Base-by-base conservation (phyloP, 768 basidiomycete genomes). In the Lactarius trivialis region DNA sequence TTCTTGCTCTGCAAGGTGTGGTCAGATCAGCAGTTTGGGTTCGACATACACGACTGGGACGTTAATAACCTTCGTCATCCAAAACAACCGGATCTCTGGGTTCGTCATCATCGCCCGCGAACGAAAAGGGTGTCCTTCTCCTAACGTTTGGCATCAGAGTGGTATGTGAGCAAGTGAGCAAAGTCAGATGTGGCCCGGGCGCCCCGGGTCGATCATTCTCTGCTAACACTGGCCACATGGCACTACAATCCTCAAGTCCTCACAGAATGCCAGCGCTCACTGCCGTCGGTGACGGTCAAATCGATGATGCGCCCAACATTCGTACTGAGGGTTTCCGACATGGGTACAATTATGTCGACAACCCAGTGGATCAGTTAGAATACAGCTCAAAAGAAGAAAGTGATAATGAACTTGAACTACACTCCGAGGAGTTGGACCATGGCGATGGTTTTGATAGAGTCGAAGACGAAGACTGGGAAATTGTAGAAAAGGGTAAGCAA, bases 401-500 rank as follows among this genome's bases (percentile, higher is more conserved):
- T 8, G 75, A 73, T 19, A 71, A 75, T 36, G 74, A 71, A 24
- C 21, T 24, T 51, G 73, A 73, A 15, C 17, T 55, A 19, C 4
- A 39, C 24, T 55, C 58, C 14, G 71, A 73, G 3, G 73, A 74
- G 12, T 70, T 73, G 6, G 81, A 83, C 26, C 81, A 81, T 14
- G 37, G 83, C 30, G 81, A 81, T 14, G 30, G 68, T 19, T 68
- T 71, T 41, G 67, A 62, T 11, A 68, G 86, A 49, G 88, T 85
- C 30, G 90, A 92, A 65, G 90, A 93, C 70, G 91, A 93, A 69
- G 90, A 93, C 71, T 91, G 88, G 91, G 89, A 93, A 72, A 80
- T 89, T 59, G 82, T 88, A 56, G 91, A 93, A 74, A 76, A 88
- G 81, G 88, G 93, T 87, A 67, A 48, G 80, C 70, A 45, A 63